Evolutionary conservation across 306 rosid species (phyloP).

Genomic region (Cucumis sativus): Cucumber_9930_V3 NC_026657.2:23452501-23453000

Average conservation of each 20-base stretch:
- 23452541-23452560: too few species aligned
- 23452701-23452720: too few species aligned
- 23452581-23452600: too few species aligned
- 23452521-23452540: too few species aligned
- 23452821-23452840: constrained; percentile 12
- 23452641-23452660: neutral
- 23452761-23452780: neutral
- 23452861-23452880: constrained; percentile 8
- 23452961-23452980: constrained; percentile 49
- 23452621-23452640: too few species aligned
- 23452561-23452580: too few species aligned
- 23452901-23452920: constrained; percentile 62
- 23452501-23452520: too few species aligned
- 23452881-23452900: constrained; percentile 36
- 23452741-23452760: neutral
- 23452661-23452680: neutral
- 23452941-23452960: constrained; percentile 64
- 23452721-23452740: neutral
- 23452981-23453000: constrained; percentile 42
- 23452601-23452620: too few species aligned
- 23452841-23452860: constrained; percentile 17
- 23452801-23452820: constrained; percentile 8
- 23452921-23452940: constrained; percentile 50
- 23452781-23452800: neutral
- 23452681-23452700: too few species aligned